phyloP scores from a whole-genome alignment of 345 rosid genomes.

The Combretum micranthum region DNA sequence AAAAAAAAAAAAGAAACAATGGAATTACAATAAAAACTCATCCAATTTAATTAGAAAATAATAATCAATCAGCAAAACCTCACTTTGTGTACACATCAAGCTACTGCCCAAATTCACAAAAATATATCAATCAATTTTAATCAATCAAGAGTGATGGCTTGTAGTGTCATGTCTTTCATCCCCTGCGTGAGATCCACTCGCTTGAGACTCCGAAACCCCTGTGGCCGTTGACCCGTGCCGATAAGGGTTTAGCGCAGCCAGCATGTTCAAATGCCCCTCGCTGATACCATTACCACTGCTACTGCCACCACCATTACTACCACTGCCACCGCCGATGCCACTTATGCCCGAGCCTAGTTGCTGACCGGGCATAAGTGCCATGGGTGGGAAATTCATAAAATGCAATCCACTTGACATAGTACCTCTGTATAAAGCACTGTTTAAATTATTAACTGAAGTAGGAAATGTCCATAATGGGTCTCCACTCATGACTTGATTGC shows the following conservation, averaged over 20 bases:
- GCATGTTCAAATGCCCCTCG: constrained; percentile 61
- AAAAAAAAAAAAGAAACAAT: not conserved
- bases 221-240: constrained; percentile 33
- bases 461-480: constrained; percentile 95
- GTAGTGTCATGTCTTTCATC: constrained; percentile 57
- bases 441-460: constrained; percentile 55
- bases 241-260: constrained; percentile 66
- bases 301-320: constrained; percentile 27
- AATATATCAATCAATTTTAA: constrained; percentile 27
- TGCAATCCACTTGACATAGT: constrained; percentile 78
- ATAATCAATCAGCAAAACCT: constrained; percentile 24
- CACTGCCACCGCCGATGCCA: constrained; percentile 22
- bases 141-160: constrained; percentile 38
- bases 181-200: constrained; percentile 66
- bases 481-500: constrained; percentile 56
- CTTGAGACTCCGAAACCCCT: constrained; percentile 54
- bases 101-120: constrained; percentile 6
- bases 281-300: constrained; percentile 26
- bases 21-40: constrained; percentile 13
- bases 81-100: constrained; percentile 26
- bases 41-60: constrained; percentile 1
- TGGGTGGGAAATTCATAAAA: constrained; percentile 91
- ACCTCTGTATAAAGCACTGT: constrained; percentile 62
- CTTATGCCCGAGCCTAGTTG: constrained; percentile 47
- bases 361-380: constrained; percentile 74